Percentiles rank a stretch among this genome's conserved stretches.
These are phyloP conservation scores for Halophytophthora batemanensis DNA, from an alignment of 352 stramenopile species.

Conservation along the genomic window DNA sequence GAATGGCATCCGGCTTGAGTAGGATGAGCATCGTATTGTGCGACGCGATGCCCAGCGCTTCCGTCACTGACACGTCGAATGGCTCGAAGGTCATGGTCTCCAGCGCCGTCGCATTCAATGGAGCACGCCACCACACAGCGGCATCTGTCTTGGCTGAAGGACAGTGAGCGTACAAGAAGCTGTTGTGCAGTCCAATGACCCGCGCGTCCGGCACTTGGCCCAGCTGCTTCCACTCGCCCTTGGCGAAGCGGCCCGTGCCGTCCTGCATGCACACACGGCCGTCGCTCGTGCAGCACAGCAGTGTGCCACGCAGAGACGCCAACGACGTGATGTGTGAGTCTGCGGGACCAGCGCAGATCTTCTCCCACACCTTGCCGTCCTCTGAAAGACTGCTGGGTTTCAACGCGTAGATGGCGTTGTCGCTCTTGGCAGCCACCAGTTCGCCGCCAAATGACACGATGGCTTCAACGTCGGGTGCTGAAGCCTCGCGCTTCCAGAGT, in stretches of 20 bases:
- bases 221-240: conserved; percentile 57
- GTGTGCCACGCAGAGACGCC: conserved; percentile 54
- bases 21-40: conserved; percentile 77
- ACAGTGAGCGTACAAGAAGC: conserved; percentile 60
- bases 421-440: conserved; percentile 51
- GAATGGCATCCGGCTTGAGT: conserved; percentile 38
- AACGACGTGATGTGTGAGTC: conserved; percentile 47
- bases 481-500: conserved; percentile 40
- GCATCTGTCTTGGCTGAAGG: conserved; percentile 2
- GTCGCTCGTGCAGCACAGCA: conserved; percentile 59
- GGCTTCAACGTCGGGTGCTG: conserved; percentile 41
- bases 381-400: conserved; percentile 23
- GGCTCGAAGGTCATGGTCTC: conserved; percentile 50
- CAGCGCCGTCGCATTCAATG: conserved; percentile 39
- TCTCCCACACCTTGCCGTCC: conserved; percentile 41
- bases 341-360: conserved; percentile 45
- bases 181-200: conserved; percentile 70
- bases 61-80: conserved; percentile 19
- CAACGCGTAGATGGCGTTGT: conserved; percentile 54
- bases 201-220: conserved; percentile 35
- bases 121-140: conserved; percentile 49
- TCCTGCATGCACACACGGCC: conserved; percentile 71
- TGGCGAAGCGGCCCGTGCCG: conserved; percentile 56
- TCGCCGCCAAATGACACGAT: conserved; percentile 80
- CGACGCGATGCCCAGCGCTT: conserved; percentile 58